phyloP scores from a whole-genome alignment of 345 rosid genomes.

The Limnanthes douglasii region DNA sequence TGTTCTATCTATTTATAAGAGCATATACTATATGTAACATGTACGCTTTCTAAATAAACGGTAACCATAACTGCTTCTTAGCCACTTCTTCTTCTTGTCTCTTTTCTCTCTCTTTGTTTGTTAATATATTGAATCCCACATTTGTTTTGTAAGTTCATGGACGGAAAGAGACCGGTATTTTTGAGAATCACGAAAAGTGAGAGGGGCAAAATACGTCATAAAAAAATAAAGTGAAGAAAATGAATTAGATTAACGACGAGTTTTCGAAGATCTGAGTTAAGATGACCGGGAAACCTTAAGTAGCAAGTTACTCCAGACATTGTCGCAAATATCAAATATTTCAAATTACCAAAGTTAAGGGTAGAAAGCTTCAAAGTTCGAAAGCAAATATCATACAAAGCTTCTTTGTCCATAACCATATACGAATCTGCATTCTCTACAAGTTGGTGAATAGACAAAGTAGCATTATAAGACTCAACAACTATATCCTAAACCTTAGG shows the following conservation, averaged over 20 bases:
- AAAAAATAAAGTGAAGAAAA: constrained; percentile 63
- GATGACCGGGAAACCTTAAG: constrained; percentile 63
- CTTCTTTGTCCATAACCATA: constrained; percentile 62
- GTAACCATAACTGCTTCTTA: too few relatives aligned
- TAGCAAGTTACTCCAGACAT: constrained; percentile 76
- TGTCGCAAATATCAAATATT: constrained; percentile 62
- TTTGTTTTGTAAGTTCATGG: constrained; percentile 63
- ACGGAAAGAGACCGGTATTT: constrained; percentile 58
- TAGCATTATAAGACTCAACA: constrained; percentile 64
- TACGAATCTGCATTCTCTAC: constrained; percentile 71
- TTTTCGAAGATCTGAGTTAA: constrained; percentile 67
- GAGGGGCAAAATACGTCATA: constrained; percentile 62
- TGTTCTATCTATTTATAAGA: too few relatives aligned
- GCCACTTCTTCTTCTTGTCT: too few relatives aligned
- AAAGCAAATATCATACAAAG: constrained; percentile 65
- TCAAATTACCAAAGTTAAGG: constrained; percentile 70
- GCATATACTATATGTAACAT: too few relatives aligned
- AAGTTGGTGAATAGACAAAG: constrained; percentile 61
- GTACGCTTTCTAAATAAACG: too few relatives aligned
- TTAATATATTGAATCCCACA: too few relatives aligned
- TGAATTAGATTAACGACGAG: constrained; percentile 62
- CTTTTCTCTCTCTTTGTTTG: too few relatives aligned
- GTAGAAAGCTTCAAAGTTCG: constrained; percentile 63
- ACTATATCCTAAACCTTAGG: constrained; percentile 64
- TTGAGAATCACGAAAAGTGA: constrained; percentile 64